Base-by-base conservation (phyloP, 495 filamentous ascomycete species). In the Aspergillus homomorphus region DNA sequence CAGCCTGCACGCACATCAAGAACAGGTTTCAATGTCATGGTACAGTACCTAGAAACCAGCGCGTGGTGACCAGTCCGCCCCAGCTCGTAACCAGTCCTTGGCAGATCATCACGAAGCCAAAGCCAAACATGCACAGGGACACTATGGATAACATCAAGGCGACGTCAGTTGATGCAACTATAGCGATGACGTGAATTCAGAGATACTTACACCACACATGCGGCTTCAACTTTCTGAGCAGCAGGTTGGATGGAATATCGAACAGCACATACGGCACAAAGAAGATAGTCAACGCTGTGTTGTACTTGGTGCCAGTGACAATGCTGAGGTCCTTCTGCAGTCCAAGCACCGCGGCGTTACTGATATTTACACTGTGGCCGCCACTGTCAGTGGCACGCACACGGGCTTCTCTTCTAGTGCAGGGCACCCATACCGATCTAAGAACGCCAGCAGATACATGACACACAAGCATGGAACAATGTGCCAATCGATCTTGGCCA, bases 231-330 rank as follows among this genome's bases (percentile, higher is more conserved):
- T 83, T 84, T 71, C 95, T 96, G 23, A 98, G 75, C 18, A 95
- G 66, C 53, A 96, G 84, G 66, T 98, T 98, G 51, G 88, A 91
- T 2, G 93, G 94, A 51, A 98, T 94, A 69, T 85, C 92, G 62
- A 87, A 87, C 48, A 93, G 61, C 60, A 96, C 82, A 68, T 96
- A 98, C 0, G 93, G 92, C 0, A 97, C 85, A 74, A 96, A 98
- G 80, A 97, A 96, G 62, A 96, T 93, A 21, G 84, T 85, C 58
- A 96, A 74, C 0, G 88, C 89, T 15, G 82, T 88, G 73, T 93
- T 94, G 72, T 87, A 92, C 64, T 89, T 81, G 14, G 80, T 79
- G 23, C 76, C 77, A 0, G 60, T 60, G 19, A 56, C 66, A 20
- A 96, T 79, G 18, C 77, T 42, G 14, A 94, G 72, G 42, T 95